phyloP scores from a whole-genome alignment of 2,329 filamentous ascomycete species.

The Atkinsonella hypoxylon region DNA sequence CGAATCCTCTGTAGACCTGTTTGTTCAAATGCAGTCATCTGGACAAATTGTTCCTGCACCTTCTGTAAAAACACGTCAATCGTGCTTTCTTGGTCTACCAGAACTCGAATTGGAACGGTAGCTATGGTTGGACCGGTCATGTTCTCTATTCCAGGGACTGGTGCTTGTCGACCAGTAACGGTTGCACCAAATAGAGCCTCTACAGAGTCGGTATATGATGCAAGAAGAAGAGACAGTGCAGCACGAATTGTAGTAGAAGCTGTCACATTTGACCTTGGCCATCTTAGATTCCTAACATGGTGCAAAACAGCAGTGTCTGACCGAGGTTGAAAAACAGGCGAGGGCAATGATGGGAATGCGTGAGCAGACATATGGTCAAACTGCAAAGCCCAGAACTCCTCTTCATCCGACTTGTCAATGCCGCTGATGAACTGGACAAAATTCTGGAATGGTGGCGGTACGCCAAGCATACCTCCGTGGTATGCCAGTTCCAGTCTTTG shows the following conservation, averaged over 20 bases:
- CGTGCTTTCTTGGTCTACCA: slow-evolving; percentile 15
- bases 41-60: slow-evolving; percentile 8
- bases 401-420: background rate
- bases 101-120: slow-evolving; percentile 15
- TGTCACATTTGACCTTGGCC: slow-evolving; percentile 13
- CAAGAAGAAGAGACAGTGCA: slow-evolving; percentile 20
- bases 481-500: slow-evolving; percentile 27
- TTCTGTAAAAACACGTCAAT: slow-evolving; percentile 29
- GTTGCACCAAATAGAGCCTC: slow-evolving; percentile 19
- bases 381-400: background rate
- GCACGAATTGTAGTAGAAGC: slow-evolving; percentile 11
- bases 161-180: slow-evolving; percentile 14
- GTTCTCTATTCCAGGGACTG: slow-evolving; percentile 13
- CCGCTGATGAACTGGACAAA: slow-evolving; percentile 25
- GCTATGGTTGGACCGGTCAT: slow-evolving; percentile 18
- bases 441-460: slow-evolving; percentile 20
- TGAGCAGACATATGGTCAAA: background rate
- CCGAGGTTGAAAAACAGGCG: background rate
- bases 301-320: slow-evolving; percentile 25
- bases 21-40: slow-evolving; percentile 5
- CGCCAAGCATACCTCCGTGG: slow-evolving; percentile 16
- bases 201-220: slow-evolving; percentile 19
- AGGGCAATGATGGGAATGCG: slow-evolving; percentile 1
- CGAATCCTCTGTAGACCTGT: slow-evolving; percentile 2
- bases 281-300: background rate